Percentiles rank a stretch among this genome's conserved stretches.
Conservation (phyloP, 2,329 filamentous ascomycete genomes). For the Botrytis aclada region DNA sequence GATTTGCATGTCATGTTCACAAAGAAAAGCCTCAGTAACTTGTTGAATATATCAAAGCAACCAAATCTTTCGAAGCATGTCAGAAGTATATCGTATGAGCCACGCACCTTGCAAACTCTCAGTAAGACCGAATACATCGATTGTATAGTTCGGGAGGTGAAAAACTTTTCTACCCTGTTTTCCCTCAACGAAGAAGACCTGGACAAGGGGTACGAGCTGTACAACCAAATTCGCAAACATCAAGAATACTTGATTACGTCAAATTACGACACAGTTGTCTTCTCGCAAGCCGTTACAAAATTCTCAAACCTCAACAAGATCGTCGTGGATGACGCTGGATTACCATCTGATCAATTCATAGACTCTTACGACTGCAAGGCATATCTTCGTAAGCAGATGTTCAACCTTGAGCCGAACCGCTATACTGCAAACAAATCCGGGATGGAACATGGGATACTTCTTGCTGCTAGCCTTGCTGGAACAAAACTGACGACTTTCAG, state of each 20-base stretch:
- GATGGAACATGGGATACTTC: not conserved
- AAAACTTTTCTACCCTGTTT: too few species aligned
- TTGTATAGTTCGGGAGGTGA: not conserved
- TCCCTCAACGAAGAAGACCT: not conserved
- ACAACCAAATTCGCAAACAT: not conserved
- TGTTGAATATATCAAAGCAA: not conserved
- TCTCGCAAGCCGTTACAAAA: not conserved
- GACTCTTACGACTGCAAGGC: not conserved
- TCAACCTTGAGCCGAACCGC: not conserved
- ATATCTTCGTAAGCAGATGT: not conserved
- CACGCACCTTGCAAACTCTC: not conserved
- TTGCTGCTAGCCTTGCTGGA: not conserved
- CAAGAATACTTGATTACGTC: not conserved
- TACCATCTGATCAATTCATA: not conserved
- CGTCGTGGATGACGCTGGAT: not conserved
- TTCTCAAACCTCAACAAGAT: not conserved
- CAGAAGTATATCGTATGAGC: not conserved
- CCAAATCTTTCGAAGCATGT: slow-evolving; percentile 2
- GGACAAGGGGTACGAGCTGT: not conserved
- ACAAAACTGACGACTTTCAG: not conserved
- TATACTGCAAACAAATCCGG: not conserved
- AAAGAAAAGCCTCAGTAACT: not conserved
- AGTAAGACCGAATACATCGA: not conserved
- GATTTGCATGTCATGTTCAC: slow-evolving; percentile 1
- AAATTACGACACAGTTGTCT: not conserved